phyloP scores from a whole-genome alignment of 768 basidiomycete species.

The Boletus vinaceobasis region DNA sequence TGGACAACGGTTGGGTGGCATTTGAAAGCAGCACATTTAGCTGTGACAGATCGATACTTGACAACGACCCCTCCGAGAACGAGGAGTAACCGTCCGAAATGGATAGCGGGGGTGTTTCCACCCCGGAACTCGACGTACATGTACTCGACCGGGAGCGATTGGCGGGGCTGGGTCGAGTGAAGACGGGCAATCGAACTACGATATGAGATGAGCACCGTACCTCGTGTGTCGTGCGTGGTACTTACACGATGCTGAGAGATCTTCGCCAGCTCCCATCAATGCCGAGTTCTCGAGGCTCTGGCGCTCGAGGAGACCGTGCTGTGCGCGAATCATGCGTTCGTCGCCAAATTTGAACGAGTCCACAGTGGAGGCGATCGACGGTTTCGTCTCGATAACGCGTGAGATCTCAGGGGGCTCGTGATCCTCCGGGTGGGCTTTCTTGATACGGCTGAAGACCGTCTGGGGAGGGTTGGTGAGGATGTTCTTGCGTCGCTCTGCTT shows the following conservation, averaged over 20 bases:
- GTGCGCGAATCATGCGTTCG: constrained; percentile 65
- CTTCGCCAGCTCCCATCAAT: constrained; percentile 65
- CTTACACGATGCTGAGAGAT: constrained; percentile 50
- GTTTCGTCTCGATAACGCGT: constrained; percentile 50
- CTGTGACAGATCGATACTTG: constrained; percentile 69
- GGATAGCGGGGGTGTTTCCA: constrained; percentile 69
- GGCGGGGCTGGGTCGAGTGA: constrained; percentile 53
- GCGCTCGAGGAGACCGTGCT: constrained; percentile 57
- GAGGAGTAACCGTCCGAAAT: constrained; percentile 64
- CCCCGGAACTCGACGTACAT: constrained; percentile 62
- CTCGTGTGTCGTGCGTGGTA: neutral
- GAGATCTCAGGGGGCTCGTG: constrained; percentile 40
- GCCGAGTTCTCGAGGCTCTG: constrained; percentile 67
- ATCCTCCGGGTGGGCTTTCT: constrained; percentile 8
- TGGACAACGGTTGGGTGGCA: constrained; percentile 48
- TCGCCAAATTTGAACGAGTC: constrained; percentile 59
- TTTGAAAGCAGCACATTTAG: constrained; percentile 57
- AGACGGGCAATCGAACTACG: constrained; percentile 52
- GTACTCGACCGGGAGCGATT: constrained; percentile 65
- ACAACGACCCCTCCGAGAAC: constrained; percentile 68
- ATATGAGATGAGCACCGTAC: neutral
- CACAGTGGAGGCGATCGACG: constrained; percentile 62
- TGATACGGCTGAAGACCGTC: constrained; percentile 38
- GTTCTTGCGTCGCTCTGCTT: constrained; percentile 62
- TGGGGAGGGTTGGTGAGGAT: constrained; percentile 26